Evolutionary conservation across 2,329 filamentous ascomycete genomes (phyloP).

Genomic region (Beauveria rudraprayagi): DNA sequence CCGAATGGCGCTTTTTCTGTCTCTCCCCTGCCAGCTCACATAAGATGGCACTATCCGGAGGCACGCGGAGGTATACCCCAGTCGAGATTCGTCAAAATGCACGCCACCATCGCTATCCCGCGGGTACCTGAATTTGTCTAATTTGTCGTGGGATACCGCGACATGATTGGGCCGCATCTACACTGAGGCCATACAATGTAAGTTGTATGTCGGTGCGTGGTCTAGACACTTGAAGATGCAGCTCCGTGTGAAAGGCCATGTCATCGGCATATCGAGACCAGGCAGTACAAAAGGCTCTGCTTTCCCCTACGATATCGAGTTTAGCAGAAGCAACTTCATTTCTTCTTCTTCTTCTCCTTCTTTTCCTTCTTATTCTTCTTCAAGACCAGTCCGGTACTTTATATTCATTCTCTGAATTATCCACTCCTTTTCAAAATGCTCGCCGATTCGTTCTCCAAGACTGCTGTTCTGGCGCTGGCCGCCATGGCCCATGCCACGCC

Average conservation of each 20-base stretch:
- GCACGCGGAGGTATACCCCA: background rate
- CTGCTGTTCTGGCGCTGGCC: conserved; percentile 4
- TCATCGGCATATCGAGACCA: background rate
- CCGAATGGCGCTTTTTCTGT: background rate
- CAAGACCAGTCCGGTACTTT: background rate
- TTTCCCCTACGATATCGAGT: background rate
- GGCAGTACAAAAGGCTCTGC: background rate
- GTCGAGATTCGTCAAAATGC: background rate
- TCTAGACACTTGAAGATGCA: background rate
- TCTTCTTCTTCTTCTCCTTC: background rate
- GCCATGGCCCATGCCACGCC: background rate
- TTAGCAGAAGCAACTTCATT: background rate
- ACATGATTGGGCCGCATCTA: background rate
- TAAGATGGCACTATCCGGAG: background rate
- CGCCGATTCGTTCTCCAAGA: background rate
- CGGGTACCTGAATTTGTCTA: too few relatives aligned
- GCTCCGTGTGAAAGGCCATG: background rate
- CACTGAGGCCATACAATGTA: background rate
- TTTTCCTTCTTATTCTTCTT: background rate
- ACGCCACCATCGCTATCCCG: background rate
- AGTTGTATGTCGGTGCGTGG: background rate
- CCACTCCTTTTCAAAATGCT: background rate
- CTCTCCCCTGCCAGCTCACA: background rate
- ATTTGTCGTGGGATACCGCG: background rate
- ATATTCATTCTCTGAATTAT: background rate